Evolutionary conservation across 805 yeast species (phyloP), one percentile per base, ranked within the genome.

Genomic region (Starmerella floris): DNA sequence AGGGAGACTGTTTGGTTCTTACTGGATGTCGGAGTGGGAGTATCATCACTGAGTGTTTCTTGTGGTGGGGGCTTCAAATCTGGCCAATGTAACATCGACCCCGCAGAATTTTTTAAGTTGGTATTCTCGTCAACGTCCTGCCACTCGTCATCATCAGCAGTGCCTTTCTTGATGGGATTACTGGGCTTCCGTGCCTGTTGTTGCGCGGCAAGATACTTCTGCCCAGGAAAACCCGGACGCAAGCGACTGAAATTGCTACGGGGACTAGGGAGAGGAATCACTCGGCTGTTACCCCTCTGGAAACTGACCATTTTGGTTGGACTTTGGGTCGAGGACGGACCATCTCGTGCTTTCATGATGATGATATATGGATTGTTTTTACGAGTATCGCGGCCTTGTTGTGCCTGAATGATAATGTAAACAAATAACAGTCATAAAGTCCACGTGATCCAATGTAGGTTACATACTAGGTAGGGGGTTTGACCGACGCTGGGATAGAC

Each of bases 101-200:
- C n/a, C n/a, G n/a, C n/a, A n/a, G n/a, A n/a, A n/a, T n/a, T n/a
- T n/a, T n/a, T n/a, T n/a, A n/a, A n/a, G 30, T 27, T 17, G n/a
- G n/a, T n/a, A 25, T 30, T 33, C 17, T 22, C 34, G 15, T 47
- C 51, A 5, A 49, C 37, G 21, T 49, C 52, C 34, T 47, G 51
- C 53, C 53, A 49, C 20, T 45, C 53, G 26, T 47, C 52, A 11
- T 49, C 52, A 15, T 49, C 43, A 4, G 39, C 37, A 8, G 28
- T 20, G 15, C 11, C 27, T 21, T 10, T 8, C 20, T 28, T 35
- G 16, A 46, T 31, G 5, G 50, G 47, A 25, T 43, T 46, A 43
- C 50, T 46, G 8, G 45, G 33, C 26, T 46, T 43, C 11, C 50
- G 41, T 2, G 50, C 36, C 26, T 39, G 40, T 33, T 46, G 43